A percentile compares a stretch with the other conserved stretches of the same genome.
Evolutionary conservation across 257 asterid genomes (phyloP).

Genomic region (Solanum okadae): DNA sequence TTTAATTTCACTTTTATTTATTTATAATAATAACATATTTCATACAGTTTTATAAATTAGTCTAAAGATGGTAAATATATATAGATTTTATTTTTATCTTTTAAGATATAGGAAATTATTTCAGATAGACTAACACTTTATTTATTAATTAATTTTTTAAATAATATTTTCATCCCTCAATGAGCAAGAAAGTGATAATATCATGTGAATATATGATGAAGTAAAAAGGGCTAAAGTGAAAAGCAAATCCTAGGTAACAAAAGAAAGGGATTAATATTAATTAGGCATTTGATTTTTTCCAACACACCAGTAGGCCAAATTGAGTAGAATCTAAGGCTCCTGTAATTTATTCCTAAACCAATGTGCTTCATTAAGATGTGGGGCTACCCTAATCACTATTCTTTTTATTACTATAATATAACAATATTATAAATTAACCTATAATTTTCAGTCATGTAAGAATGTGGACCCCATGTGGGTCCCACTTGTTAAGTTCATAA

Average conservation of each 20-base stretch:
- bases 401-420: neutral
- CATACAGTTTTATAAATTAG: neutral
- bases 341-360: neutral
- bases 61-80: neutral
- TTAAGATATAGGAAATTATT: neutral
- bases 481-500: neutral
- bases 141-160: neutral
- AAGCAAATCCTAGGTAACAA: slow-evolving; percentile 18
- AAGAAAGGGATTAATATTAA: neutral
- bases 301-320: neutral
- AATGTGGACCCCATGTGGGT: neutral
- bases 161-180: neutral
- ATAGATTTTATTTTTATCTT: neutral
- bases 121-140: no score
- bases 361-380: neutral
- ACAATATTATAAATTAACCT: neutral
- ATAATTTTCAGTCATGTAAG: neutral
- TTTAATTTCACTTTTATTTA: neutral
- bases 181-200: neutral
- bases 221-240: slow-evolving; percentile 11
- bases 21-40: no score
- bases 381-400: neutral
- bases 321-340: slow-evolving; percentile 17
- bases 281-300: neutral
- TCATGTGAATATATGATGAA: neutral